phyloP scores from a whole-genome alignment of 345 rosid species.

The Psidium guajava region DNA sequence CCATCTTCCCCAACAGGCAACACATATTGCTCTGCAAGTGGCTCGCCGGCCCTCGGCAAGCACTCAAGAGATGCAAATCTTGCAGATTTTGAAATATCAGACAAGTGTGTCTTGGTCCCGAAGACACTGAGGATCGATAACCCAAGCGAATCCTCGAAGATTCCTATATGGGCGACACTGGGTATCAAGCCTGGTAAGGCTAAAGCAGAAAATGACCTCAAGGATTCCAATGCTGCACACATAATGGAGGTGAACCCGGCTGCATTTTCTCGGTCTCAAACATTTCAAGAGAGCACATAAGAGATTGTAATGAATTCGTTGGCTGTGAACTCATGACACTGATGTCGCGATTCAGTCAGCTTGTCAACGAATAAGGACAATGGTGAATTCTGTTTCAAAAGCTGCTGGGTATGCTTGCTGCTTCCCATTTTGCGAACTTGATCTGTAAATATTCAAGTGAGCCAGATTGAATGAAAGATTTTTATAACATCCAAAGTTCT shows the following conservation, averaged over 20 bases:
- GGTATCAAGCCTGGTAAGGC: neutral
- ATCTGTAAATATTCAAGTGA: neutral
- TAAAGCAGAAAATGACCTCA: slow-evolving; percentile 9
- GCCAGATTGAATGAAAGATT: neutral
- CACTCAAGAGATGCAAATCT: slow-evolving; percentile 43
- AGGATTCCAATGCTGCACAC: slow-evolving; percentile 12
- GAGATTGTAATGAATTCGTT: neutral
- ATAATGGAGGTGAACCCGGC: slow-evolving; percentile 59
- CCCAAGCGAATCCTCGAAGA: slow-evolving; percentile 30
- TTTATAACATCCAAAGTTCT: neutral
- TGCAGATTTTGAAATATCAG: slow-evolving; percentile 27
- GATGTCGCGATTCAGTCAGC: neutral
- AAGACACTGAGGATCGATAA: slow-evolving; percentile 41
- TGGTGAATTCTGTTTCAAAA: neutral
- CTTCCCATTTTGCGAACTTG: neutral
- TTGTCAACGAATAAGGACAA: neutral
- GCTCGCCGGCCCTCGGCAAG: slow-evolving; percentile 52
- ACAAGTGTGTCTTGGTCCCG: slow-evolving; percentile 32
- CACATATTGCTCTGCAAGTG: slow-evolving; percentile 29
- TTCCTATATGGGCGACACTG: slow-evolving; percentile 30
- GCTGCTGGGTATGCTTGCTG: neutral
- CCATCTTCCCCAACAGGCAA: slow-evolving; percentile 35
- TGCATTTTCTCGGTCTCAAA: slow-evolving; percentile 46
- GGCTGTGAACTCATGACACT: neutral
- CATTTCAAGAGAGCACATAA: slow-evolving; percentile 52